Base-by-base conservation (phyloP, 2,329 filamentous ascomycete species). In the Trichothecium roseum region DNA sequence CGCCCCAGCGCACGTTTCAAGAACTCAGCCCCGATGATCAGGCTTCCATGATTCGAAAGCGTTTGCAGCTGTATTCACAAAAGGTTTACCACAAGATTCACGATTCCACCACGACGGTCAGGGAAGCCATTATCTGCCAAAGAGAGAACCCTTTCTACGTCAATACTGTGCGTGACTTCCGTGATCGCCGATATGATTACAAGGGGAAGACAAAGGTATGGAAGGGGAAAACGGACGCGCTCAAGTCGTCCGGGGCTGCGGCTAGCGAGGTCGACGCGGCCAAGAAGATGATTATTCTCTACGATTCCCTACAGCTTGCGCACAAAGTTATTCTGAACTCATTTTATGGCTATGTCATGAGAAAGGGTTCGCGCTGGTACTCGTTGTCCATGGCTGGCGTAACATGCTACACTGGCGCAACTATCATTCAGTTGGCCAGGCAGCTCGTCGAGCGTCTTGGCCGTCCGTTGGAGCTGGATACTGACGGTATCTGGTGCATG, bases 21-120 rank as follows among this genome's bases (percentile, higher is more conserved):
- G 86, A 96, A 14, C 64, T 98, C 14, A 67, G 76, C 14, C 58
- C 72, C 3, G 88, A 94, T 39, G 91, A 98, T 51, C 89, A 94
- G 58, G 80, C 88, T 1, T 62, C 52, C 1, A 66, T 91, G 26
- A 69, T 94, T 34, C 82, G 86, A 46, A 98, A 96, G 53, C 79
- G 91, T 24, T 64, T 98, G 32, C 86, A 89, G 44, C 72, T 87
- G 24, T 98, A 94, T 63, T 93, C 86, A 51, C 94, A 96, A 57
- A 98, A 98, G 62, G 94, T 98, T 43, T 98, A 98, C 54, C 91
- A 98, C 69, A 98, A 96, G 58, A 96, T 98, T 40, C 88, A 94
- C 57, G 91, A 96, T 42, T 83, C 84, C 10, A 94, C 81, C 34
- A 96, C 85, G 0, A 91, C 93, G 39, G 81, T 91, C 42, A 78